phyloP scores from a whole-genome alignment of 306 rosid species.

The apple (Malus domestica) region ASM211411v1 NC_041803.1:27718501-27719000 shows the following conservation, averaged over 20 bases:
- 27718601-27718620: background rate
- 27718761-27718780: rapidly evolving
- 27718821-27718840: too few relatives aligned
- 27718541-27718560: background rate
- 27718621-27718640: background rate
- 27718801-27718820: too few relatives aligned
- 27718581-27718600: background rate
- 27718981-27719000: background rate
- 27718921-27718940: constrained; percentile 41
- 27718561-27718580: background rate
- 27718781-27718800: too few relatives aligned
- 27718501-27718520: background rate
- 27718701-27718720: background rate
- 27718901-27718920: constrained; percentile 47
- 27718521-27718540: background rate
- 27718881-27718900: constrained; percentile 21
- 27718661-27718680: background rate
- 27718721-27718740: too few relatives aligned
- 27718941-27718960: constrained; percentile 56
- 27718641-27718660: background rate
- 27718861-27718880: background rate
- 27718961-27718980: constrained; percentile 19
- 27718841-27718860: rapidly evolving
- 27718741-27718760: rapidly evolving
- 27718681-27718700: background rate